phyloP scores from a whole-genome alignment of 169 alveolate species.

The Theileria parva region DNA sequence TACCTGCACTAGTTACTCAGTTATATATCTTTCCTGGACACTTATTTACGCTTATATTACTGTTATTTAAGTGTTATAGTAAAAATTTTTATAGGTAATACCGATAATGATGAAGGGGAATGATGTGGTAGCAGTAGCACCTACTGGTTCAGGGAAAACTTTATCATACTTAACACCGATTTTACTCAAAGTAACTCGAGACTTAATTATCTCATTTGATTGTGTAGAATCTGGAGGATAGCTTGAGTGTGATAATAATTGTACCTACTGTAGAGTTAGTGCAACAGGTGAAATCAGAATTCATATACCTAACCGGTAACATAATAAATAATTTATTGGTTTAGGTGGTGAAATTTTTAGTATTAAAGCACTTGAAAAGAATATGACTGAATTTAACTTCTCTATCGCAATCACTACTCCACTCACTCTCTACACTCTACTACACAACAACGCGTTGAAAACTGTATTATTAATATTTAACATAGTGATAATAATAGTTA shows the following conservation, averaged over 20 bases:
- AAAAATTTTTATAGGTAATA: conserved; percentile 46
- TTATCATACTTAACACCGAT: conserved; percentile 72
- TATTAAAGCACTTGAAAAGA: conserved; percentile 40
- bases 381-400: conserved; percentile 13
- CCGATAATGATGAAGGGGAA: conserved; percentile 69
- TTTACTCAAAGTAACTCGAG: conserved; percentile 25
- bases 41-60: background rate
- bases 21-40: background rate
- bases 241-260: conserved; percentile 75
- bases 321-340: background rate
- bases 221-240: conserved; percentile 16
- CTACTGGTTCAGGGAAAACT: conserved; percentile 83
- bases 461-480: background rate
- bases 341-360: conserved; percentile 29
- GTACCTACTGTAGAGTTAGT: conserved; percentile 98
- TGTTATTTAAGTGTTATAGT: too few species aligned
- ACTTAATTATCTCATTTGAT: background rate
- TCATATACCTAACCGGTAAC: conserved; percentile 47
- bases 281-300: conserved; percentile 90
- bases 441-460: conserved; percentile 1
- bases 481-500: background rate
- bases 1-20: background rate
- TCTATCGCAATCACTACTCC: conserved; percentile 60
- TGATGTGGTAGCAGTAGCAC: conserved; percentile 74
- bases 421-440: conserved; percentile 23